Evolutionary conservation across 345 rosid species (phyloP).

Genomic region (Syzygium oleosum): DNA sequence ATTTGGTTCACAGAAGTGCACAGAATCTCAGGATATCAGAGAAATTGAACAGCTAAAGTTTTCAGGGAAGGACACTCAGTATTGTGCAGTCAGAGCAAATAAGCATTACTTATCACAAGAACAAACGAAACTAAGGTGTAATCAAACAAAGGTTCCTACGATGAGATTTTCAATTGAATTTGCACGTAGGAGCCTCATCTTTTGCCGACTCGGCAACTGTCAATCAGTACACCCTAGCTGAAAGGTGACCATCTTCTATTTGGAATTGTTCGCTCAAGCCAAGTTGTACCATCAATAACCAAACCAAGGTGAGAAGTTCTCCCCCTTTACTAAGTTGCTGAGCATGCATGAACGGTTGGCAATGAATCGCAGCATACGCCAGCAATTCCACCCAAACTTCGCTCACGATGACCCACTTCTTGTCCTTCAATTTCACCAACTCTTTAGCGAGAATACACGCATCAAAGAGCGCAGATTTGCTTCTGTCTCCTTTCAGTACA

Average conservation of each 20-base stretch:
- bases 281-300: slow-evolving; percentile 18
- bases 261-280: slow-evolving; percentile 43
- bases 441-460: background rate
- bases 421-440: background rate
- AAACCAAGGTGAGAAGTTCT: slow-evolving; percentile 26
- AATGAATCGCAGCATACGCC: slow-evolving; percentile 5
- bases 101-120: background rate
- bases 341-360: slow-evolving; percentile 22
- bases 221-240: slow-evolving; percentile 7
- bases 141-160: background rate
- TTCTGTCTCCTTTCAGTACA: background rate
- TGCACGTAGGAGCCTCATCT: background rate
- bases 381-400: slow-evolving; percentile 20
- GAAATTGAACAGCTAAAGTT: background rate
- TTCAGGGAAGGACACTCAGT: background rate
- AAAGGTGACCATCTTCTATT: slow-evolving; percentile 21
- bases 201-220: background rate
- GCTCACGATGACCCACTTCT: slow-evolving; percentile 5
- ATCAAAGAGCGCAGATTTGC: background rate
- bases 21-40: background rate
- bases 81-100: background rate
- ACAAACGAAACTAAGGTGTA: background rate
- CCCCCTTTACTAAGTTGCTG: slow-evolving; percentile 44
- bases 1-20: background rate
- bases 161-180: background rate